phyloP scores from a whole-genome alignment of 129 eudicot species.

The Centrapalus pauciflorus region DNA sequence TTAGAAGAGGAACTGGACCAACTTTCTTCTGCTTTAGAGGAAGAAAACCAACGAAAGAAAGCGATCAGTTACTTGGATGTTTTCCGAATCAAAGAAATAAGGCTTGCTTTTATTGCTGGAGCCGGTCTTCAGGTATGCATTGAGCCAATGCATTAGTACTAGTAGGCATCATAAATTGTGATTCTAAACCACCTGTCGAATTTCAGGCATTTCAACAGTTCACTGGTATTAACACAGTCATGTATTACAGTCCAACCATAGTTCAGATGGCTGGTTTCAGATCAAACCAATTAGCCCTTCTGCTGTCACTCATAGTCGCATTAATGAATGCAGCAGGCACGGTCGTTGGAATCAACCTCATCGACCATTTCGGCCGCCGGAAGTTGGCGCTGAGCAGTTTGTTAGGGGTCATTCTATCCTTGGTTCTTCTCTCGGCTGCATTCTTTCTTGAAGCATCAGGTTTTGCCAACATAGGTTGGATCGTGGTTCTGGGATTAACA shows the following conservation, averaged over 20 bases:
- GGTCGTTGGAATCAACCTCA: constrained; percentile 37
- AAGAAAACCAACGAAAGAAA: constrained; percentile 51
- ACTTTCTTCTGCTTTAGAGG: constrained; percentile 67
- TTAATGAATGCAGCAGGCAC: constrained; percentile 45
- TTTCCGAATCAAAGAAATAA: constrained; percentile 58
- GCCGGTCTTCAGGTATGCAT: constrained; percentile 87
- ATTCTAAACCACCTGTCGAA: background rate
- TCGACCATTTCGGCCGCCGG: constrained; percentile 45
- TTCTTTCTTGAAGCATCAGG: constrained; percentile 32
- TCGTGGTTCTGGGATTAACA: constrained; percentile 39
- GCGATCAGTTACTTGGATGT: constrained; percentile 63
- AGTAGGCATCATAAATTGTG: too few relatives aligned
- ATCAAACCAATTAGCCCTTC: constrained; percentile 43
- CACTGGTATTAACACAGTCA: constrained; percentile 76
- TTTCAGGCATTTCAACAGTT: constrained; percentile 71
- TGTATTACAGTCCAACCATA: constrained; percentile 69
- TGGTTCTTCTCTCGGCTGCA: constrained; percentile 29
- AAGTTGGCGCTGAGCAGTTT: constrained; percentile 39
- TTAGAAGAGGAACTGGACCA: constrained; percentile 80
- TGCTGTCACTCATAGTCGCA: constrained; percentile 44
- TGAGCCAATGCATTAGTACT: too few relatives aligned
- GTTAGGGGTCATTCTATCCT: constrained; percentile 42
- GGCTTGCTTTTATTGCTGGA: constrained; percentile 92
- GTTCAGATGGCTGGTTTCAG: constrained; percentile 52
- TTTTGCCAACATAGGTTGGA: constrained; percentile 41